Evolutionary conservation across 2,329 filamentous ascomycete genomes (phyloP).

Genomic region (Cercospora sesami): DNA sequence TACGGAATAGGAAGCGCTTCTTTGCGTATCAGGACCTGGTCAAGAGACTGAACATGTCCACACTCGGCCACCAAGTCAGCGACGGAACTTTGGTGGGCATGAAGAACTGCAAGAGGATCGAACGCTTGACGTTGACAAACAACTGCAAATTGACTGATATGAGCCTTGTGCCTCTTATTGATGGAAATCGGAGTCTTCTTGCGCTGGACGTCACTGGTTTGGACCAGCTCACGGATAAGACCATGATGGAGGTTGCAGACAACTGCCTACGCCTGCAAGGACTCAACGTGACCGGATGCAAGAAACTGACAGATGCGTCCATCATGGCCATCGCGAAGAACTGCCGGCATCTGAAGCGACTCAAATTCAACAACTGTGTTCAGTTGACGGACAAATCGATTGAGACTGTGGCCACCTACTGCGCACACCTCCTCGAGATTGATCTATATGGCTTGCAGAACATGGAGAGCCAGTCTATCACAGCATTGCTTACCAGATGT

Average conservation of each 20-base stretch:
- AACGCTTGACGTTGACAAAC: constrained; percentile 88
- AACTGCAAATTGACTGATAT: constrained; percentile 82
- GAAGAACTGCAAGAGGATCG: constrained; percentile 81
- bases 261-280: constrained; percentile 86
- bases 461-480: constrained; percentile 81
- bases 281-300: constrained; percentile 86
- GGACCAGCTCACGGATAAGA: constrained; percentile 75
- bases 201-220: constrained; percentile 88
- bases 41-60: constrained; percentile 85
- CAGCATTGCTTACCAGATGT: constrained; percentile 73
- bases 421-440: constrained; percentile 92
- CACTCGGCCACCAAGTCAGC: constrained; percentile 72
- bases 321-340: constrained; percentile 75
- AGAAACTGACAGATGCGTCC: constrained; percentile 80
- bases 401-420: constrained; percentile 80
- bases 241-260: constrained; percentile 73
- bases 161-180: constrained; percentile 75
- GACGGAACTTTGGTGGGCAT: constrained; percentile 87
- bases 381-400: constrained; percentile 82
- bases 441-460: constrained; percentile 83
- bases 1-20: constrained; percentile 70
- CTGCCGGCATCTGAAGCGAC: constrained; percentile 84
- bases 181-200: constrained; percentile 76
- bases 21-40: constrained; percentile 90
- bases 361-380: constrained; percentile 92